Evolutionary conservation across 2,329 filamentous ascomycete species (phyloP).

Genomic region (Pyricularia sp.): DNA sequence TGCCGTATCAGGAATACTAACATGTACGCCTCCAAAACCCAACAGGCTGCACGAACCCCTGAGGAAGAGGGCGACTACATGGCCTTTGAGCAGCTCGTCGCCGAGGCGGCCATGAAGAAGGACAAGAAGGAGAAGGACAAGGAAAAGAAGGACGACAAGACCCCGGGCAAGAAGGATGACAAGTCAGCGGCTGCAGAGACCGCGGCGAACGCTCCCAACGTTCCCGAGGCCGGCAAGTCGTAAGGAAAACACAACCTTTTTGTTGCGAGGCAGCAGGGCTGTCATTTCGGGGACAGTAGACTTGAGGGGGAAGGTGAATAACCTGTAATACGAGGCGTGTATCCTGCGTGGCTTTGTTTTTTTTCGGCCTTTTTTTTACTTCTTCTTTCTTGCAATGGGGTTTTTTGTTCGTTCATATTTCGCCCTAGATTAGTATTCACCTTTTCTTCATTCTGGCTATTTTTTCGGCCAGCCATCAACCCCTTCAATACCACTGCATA

Average conservation of each 20-base stretch:
- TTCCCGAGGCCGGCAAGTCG: slow-evolving; percentile 17
- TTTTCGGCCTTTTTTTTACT: neutral
- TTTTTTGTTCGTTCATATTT: neutral
- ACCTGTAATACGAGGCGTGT: neutral
- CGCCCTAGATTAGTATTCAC: neutral
- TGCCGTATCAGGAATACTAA: slow-evolving; percentile 6
- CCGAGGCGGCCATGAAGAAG: slow-evolving; percentile 93
- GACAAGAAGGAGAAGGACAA: slow-evolving; percentile 63
- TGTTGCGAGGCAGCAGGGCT: neutral
- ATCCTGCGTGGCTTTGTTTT: neutral
- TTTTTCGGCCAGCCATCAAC: neutral
- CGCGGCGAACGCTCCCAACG: slow-evolving; percentile 28
- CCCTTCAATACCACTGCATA: neutral
- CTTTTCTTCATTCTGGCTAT: neutral
- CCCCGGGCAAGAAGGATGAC: slow-evolving; percentile 29
- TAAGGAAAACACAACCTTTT: neutral
- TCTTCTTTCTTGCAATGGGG: neutral
- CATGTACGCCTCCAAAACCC: slow-evolving; percentile 7
- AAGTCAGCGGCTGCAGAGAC: slow-evolving; percentile 15
- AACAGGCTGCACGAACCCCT: slow-evolving; percentile 75
- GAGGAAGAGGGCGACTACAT: slow-evolving; percentile 99
- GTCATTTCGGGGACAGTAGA: neutral
- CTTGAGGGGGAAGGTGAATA: neutral
- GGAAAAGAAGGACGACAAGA: slow-evolving; percentile 28
- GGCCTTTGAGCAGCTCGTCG: slow-evolving; percentile 96